Base-by-base conservation (phyloP, 1,139 yeast genomes). In the Hansenula lynferdii region DNA sequence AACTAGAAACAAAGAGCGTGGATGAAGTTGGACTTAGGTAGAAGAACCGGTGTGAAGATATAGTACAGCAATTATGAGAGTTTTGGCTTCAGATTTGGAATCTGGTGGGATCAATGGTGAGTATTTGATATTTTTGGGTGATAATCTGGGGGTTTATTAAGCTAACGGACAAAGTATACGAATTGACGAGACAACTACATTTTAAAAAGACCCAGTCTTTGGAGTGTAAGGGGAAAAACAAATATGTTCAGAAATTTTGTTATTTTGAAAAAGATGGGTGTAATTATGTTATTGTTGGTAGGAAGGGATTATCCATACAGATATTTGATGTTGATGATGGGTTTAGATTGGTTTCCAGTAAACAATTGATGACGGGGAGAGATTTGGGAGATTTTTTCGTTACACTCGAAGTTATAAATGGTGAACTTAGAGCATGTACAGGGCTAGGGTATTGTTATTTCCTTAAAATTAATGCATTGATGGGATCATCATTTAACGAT, bases 161-260 rank as follows among this genome's bases (percentile, higher is more conserved):
- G 20, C 17, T 28, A 28, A 28, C 31, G n/a, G 18, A 8, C n/a
- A n/a, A n/a, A 31, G 34, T 31, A 8, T 31, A 23, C 23, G 22
- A 31, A 12, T 8, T 31, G 5, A 23, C 19, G 6, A 16, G 25
- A 8, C n/a, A 31, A 8, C 15, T 31, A 15, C 17, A 18, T 14
- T 17, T 31, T 9, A 23, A n/a, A 7, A 31, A 17, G 28, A 31
- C 17, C 11, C 18, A 17, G 8, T 12, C 23, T 5, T 23, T 31
- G 16, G 34, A 25, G n/a, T 31, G 22, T 8, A 14, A 17, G 34
- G 34, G 34, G 17, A 31, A 31, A n/a, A 15, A 22, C 5, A 14
- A 11, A 5, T 31, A 31, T 31, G 51, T 60, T 15, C 64, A 59
- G 42, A 53, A 53, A 30, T 49, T 60, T 53, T 45, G 47, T 2